Evolutionary conservation across 1,284 basidiomycete genomes (phyloP).

Genomic region (Lentinula novae-zelandiae): DNA sequence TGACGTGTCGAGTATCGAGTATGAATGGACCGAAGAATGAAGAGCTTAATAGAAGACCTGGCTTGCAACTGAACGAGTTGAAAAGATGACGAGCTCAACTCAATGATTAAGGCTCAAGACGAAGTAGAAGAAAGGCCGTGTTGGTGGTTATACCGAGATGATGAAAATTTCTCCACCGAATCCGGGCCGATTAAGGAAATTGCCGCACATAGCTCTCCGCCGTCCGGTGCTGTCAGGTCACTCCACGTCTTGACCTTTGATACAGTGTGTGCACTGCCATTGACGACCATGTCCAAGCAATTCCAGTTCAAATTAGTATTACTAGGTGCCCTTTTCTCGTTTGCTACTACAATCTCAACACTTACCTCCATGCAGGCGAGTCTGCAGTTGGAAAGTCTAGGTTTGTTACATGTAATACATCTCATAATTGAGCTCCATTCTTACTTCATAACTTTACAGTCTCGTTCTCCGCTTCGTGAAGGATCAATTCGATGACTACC

Average conservation of each 20-base stretch:
- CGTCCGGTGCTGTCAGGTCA: neutral
- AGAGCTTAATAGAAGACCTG: neutral
- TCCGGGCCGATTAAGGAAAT: conserved; percentile 5
- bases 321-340: conserved; percentile 56
- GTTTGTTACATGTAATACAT: conserved; percentile 32
- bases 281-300: conserved; percentile 70
- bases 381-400: conserved; percentile 97
- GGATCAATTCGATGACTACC: conserved; percentile 97
- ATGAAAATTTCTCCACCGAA: neutral
- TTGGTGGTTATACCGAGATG: conserved; percentile 24
- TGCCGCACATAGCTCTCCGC: neutral
- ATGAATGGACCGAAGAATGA: neutral
- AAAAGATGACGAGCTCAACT: conserved; percentile 19
- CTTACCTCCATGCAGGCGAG: conserved; percentile 59
- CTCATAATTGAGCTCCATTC: neutral
- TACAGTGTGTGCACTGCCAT: neutral
- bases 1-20: conserved; percentile 13
- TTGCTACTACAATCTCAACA: conserved; percentile 8
- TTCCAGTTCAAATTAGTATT: conserved; percentile 91
- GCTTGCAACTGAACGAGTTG: conserved; percentile 7
- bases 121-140: conserved; percentile 4
- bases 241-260: neutral
- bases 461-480: conserved; percentile 94
- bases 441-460: conserved; percentile 38
- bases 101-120: conserved; percentile 8